Percentiles rank a stretch among this genome's conserved stretches.
These are phyloP conservation scores for Penicillium simplicissimum DNA, from an alignment of 495 filamentous ascomycete species.

Conservation along the genomic window DNA sequence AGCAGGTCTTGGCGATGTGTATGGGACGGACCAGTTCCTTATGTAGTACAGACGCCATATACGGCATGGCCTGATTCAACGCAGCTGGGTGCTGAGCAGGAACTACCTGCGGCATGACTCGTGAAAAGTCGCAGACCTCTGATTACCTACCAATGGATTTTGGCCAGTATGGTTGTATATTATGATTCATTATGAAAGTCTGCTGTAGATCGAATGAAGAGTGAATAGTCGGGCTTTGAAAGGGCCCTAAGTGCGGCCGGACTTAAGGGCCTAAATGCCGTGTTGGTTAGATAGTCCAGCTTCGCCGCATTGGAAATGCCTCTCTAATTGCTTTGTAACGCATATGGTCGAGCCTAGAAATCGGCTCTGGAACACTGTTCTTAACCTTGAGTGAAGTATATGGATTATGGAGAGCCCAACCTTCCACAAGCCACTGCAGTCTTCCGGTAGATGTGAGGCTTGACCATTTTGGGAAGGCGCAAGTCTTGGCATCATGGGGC, in stretches of 20 bases:
- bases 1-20: background rate
- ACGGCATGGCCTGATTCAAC: background rate
- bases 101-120: background rate
- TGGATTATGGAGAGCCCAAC: background rate
- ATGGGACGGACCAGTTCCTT: background rate
- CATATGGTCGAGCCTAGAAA: background rate
- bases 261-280: background rate
- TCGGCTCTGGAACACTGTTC: background rate
- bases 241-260: background rate
- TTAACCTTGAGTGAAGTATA: background rate
- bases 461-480: conserved; percentile 8
- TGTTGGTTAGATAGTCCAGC: background rate
- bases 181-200: background rate
- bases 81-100: background rate
- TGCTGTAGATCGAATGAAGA: background rate
- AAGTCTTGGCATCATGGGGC: conserved; percentile 12
- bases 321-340: background rate
- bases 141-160: background rate
- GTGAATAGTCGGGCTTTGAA: background rate
- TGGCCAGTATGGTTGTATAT: background rate
- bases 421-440: background rate
- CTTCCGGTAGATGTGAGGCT: background rate
- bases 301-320: background rate
- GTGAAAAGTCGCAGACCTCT: background rate
- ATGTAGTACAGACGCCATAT: background rate